phyloP scores from a whole-genome alignment of 352 stramenopile genomes.

The Blastocystis sp. region DNA sequence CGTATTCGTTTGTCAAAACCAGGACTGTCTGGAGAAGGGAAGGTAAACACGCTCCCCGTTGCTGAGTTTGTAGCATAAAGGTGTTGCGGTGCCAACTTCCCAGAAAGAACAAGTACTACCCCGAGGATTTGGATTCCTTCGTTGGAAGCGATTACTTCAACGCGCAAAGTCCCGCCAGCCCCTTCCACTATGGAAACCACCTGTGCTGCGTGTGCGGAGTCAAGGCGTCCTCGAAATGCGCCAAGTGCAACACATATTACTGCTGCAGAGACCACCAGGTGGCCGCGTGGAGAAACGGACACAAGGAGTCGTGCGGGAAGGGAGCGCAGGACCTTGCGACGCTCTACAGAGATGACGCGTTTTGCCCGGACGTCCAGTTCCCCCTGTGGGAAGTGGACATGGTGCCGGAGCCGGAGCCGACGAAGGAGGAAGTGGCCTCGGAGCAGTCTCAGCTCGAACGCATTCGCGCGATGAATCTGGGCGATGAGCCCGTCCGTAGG shows the following conservation, averaged over 20 bases:
- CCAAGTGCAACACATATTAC: constrained; percentile 62
- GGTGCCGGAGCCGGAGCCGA: constrained; percentile 43
- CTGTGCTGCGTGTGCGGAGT: constrained; percentile 56
- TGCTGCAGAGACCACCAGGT: constrained; percentile 68
- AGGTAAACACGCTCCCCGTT: background rate
- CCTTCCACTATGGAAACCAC: constrained; percentile 62
- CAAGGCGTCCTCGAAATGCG: constrained; percentile 34
- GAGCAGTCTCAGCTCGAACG: constrained; percentile 27
- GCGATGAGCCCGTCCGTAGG: background rate
- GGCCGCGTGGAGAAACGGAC: constrained; percentile 40
- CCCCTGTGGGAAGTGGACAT: constrained; percentile 64
- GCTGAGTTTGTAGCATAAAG: constrained; percentile 2
- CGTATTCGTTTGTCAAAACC: constrained; percentile 65
- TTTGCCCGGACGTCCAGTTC: constrained; percentile 51
- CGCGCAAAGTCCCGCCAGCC: constrained; percentile 9
- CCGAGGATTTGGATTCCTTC: constrained; percentile 4
- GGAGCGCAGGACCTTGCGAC: background rate
- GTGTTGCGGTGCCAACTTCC: constrained; percentile 57
- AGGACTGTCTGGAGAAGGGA: constrained; percentile 64
- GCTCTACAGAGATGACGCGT: background rate
- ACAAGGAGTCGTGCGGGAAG: constrained; percentile 56
- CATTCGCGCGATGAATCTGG: background rate
- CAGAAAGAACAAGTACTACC: constrained; percentile 53
- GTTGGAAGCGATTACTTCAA: constrained; percentile 28
- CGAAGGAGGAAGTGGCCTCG: constrained; percentile 27